phyloP scores from a whole-genome alignment of 257 asterid species.

The Lycium ferocissimum region DNA sequence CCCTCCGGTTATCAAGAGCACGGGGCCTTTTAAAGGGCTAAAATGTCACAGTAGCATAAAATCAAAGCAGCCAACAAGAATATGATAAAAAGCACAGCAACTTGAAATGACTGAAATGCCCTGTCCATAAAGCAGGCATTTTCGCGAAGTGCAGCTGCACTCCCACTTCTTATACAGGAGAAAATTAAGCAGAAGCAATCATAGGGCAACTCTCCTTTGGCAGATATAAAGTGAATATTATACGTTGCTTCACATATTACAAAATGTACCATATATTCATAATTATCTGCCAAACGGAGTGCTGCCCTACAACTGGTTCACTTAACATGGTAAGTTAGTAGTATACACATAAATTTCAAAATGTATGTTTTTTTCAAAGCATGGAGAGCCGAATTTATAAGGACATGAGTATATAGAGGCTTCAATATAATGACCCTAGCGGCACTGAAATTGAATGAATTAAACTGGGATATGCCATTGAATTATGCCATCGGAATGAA shows the following conservation, averaged over 20 bases:
- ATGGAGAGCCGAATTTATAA: not conserved
- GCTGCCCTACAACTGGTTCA: slow-evolving; percentile 33
- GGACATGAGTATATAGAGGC: not conserved
- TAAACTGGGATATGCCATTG: slow-evolving; percentile 17
- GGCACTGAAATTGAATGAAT: not conserved
- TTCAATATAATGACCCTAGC: not conserved
- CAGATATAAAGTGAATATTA: not conserved
- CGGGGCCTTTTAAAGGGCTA: no score
- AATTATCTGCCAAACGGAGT: slow-evolving; percentile 30
- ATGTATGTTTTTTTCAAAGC: not conserved
- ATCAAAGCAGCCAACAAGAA: no score
- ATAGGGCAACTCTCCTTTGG: slow-evolving; percentile 50
- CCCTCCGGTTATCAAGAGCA: no score
- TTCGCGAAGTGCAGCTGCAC: no score
- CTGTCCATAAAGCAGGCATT: no score
- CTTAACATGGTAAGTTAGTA: not conserved
- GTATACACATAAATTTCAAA: not conserved
- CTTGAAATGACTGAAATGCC: no score
- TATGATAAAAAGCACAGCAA: no score
- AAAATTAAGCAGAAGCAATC: slow-evolving; percentile 39
- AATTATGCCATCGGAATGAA: slow-evolving; percentile 25
- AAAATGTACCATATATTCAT: not conserved
- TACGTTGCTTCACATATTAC: not conserved
- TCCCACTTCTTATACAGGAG: no score
- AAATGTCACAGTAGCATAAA: no score